phyloP scores from a whole-genome alignment of 768 basidiomycete species.

The Suillus subaureus region DNA sequence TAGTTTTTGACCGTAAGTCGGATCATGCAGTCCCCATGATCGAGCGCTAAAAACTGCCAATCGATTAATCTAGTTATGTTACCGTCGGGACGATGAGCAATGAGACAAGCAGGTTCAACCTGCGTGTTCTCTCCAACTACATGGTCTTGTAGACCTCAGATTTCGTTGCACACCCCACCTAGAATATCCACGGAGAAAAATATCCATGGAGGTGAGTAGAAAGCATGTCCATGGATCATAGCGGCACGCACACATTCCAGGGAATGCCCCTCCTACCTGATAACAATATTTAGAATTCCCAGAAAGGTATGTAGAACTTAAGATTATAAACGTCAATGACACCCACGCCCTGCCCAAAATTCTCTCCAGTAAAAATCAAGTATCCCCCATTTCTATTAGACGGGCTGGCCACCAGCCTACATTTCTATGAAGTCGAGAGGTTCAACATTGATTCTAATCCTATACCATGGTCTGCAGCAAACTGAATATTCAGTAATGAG shows the following conservation, averaged over 20 bases:
- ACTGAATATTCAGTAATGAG: not conserved
- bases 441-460: not conserved
- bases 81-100: too few species aligned
- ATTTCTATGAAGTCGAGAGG: not conserved
- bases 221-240: not conserved
- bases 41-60: too few species aligned
- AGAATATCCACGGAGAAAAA: not conserved
- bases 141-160: not conserved
- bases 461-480: not conserved
- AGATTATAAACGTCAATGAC: too few species aligned
- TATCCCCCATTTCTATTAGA: not conserved
- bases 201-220: too few species aligned
- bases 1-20: too few species aligned
- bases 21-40: too few species aligned
- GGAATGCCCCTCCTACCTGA: not conserved
- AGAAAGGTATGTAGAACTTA: too few species aligned
- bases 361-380: not conserved
- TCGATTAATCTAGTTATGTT: too few species aligned
- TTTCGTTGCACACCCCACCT: not conserved
- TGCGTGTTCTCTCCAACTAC: not conserved
- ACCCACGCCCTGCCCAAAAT: not conserved
- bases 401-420: too few species aligned
- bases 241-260: not conserved
- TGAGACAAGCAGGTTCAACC: not conserved
- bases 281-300: not conserved